Evolutionary conservation across 495 filamentous ascomycete species (phyloP).

Genomic region (Trichoderma reesei): DNA sequence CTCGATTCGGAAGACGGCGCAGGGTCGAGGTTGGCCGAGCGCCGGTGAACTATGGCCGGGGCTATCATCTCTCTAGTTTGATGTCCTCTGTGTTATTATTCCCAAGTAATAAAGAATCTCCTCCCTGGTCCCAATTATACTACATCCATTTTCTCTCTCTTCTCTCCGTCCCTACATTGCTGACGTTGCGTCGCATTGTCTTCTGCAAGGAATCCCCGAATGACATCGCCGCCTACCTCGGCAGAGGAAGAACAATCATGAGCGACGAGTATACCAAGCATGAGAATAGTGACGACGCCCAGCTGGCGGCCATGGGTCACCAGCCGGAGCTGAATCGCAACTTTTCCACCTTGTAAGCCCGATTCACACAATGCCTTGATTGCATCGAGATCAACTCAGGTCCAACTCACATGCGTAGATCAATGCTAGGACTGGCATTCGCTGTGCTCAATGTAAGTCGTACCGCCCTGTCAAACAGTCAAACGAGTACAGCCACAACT

Average conservation of each 20-base stretch:
- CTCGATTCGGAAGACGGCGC: background rate
- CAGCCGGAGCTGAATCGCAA: conserved; percentile 6
- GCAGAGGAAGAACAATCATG: background rate
- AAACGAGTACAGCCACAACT: background rate
- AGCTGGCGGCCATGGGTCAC: conserved; percentile 7
- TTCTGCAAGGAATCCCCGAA: background rate
- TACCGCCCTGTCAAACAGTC: too few species aligned
- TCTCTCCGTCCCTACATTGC: background rate
- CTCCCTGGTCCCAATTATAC: too few species aligned
- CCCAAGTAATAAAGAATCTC: background rate
- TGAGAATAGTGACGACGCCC: background rate
- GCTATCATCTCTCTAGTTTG: background rate
- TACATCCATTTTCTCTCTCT: background rate
- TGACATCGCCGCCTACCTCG: background rate
- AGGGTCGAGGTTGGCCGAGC: background rate
- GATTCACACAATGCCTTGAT: too few species aligned
- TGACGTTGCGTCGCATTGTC: background rate
- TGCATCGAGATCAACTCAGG: background rate
- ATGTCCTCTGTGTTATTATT: too few species aligned
- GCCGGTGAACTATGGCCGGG: too few species aligned
- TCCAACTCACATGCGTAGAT: background rate
- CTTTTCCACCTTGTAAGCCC: conserved; percentile 7
- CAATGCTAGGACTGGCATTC: conserved; percentile 4
- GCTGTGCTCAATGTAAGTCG: background rate
- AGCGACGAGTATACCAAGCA: conserved; percentile 2